Conservation (phyloP, 2,329 filamentous ascomycete genomes). For the Colletotrichum lentis region DNA sequence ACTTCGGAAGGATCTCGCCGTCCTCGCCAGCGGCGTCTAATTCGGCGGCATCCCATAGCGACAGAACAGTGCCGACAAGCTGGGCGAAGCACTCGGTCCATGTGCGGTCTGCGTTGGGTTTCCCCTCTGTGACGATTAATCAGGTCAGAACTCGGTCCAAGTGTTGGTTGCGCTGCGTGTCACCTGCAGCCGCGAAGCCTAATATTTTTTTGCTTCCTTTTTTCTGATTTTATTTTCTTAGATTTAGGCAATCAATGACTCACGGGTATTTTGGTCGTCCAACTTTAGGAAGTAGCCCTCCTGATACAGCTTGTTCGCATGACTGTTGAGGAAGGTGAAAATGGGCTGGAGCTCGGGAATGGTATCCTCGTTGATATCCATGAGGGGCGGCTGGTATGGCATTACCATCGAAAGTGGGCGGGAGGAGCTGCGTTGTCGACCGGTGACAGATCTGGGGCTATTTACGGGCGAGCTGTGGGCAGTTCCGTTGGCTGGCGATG, state of each 20-base stretch:
- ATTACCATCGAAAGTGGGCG: constrained; percentile 87
- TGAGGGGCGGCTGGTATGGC: constrained; percentile 83
- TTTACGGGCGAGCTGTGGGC: constrained; percentile 54
- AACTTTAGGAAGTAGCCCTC: constrained; percentile 98
- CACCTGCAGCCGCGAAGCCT: background rate
- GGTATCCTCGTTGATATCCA: constrained; percentile 85
- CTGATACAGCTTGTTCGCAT: constrained; percentile 95
- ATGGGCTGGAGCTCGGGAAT: constrained; percentile 93
- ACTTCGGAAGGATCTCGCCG: constrained; percentile 86
- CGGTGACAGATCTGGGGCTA: constrained; percentile 52
- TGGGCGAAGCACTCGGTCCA: constrained; percentile 99
- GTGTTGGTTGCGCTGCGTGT: background rate
- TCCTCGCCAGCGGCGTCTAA: constrained; percentile 87
- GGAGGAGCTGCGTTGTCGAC: constrained; percentile 61
- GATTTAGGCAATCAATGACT: constrained; percentile 49
- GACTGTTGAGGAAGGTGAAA: constrained; percentile 92
- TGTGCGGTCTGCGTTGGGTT: constrained; percentile 82
- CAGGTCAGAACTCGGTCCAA: constrained; percentile 19
- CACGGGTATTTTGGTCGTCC: constrained; percentile 92
- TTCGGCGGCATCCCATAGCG: constrained; percentile 93
- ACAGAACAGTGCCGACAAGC: constrained; percentile 92
- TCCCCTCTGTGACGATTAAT: constrained; percentile 70
- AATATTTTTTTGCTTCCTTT: background rate
- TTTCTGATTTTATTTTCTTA: background rate
- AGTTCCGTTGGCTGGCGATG: constrained; percentile 52